Percentiles rank a stretch among this genome's conserved stretches.
Conservation (phyloP, 352 stramenopile species). For the Phytophthora parvispora region DNA sequence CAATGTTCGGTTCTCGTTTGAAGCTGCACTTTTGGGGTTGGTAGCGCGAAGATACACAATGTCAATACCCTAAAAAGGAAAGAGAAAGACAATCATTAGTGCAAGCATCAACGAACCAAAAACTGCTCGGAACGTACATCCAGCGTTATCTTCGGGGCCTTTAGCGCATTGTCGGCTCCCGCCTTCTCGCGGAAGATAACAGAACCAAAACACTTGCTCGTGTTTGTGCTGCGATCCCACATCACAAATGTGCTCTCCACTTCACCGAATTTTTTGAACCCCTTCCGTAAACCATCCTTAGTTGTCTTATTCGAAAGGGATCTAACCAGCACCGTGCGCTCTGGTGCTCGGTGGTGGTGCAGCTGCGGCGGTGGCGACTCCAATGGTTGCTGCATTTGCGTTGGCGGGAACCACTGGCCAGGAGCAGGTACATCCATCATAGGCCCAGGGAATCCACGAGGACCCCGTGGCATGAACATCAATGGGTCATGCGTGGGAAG, state of each 20-base stretch:
- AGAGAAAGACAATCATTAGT: not conserved
- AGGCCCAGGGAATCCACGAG: too few species aligned
- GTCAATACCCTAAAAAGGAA: too few species aligned
- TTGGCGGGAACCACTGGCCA: too few species aligned
- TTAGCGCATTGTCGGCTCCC: slow-evolving; percentile 52
- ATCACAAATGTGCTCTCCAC: slow-evolving; percentile 58
- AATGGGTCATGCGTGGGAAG: too few species aligned
- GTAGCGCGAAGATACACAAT: too few species aligned
- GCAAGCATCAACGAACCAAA: not conserved
- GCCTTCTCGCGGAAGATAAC: slow-evolving; percentile 63
- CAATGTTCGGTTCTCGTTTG: slow-evolving; percentile 55
- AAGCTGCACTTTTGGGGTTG: too few species aligned
- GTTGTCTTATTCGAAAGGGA: slow-evolving; percentile 75
- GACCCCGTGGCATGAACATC: too few species aligned
- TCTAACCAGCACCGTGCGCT: too few species aligned
- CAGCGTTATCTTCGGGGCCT: slow-evolving; percentile 69
- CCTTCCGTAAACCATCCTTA: slow-evolving; percentile 56
- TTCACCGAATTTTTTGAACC: slow-evolving; percentile 79
- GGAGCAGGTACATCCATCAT: too few species aligned
- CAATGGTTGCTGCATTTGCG: too few species aligned
- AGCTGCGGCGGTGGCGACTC: too few species aligned
- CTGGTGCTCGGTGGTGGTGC: too few species aligned
- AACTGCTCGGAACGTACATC: slow-evolving; percentile 51
- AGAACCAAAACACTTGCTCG: slow-evolving; percentile 78
- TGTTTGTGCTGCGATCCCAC: slow-evolving; percentile 64